Evolutionary conservation across 768 basidiomycete genomes (phyloP), one percentile per base, ranked within the genome.

Genomic region (Suillus variegatus): DNA sequence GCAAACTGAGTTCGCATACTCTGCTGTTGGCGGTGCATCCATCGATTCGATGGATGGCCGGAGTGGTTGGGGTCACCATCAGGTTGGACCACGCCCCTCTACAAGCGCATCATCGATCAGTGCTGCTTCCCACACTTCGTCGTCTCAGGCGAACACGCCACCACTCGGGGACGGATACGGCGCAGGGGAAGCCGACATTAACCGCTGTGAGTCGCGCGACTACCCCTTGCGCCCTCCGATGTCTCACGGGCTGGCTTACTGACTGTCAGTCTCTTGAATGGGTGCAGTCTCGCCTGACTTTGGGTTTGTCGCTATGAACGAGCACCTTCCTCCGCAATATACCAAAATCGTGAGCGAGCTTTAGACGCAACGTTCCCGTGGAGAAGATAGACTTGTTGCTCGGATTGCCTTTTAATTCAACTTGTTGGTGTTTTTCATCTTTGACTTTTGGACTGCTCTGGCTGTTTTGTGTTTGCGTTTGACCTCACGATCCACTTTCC

Each of bases 1-100:
- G 9, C 90, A 91, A 68, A 84, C 88, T 18, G 92, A 94, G 63
- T 94, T 94, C 79, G 91, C 92, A 13, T 94, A 93, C 75, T 88
- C 86, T 61, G 88, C 91, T 38, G 85, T 85, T 0, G 82, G 82
- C 6, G 80, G 81, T 66, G 69, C 76, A 14, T 74, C 79, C 65
- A 78, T 79, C 43, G 78, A 75, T 36, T 74, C 72, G 38, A 75
- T 74, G 76, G 84, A 84, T 62, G 74, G 74, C 13, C 76, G 75
- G 12, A 74, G 69, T 46, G 80, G 82, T 16, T 86, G 86, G 84
- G 77, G 77, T 51, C 75, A 77, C 25, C 75, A 58, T 35, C 75
- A 73, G 40, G 66, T 65, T 46, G 73, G 73, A 70, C 81, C 87
- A 67, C 86, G 92, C 61, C 92, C 92, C 38, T 92, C 91, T 70